phyloP scores from a whole-genome alignment of 1,284 basidiomycete genomes.

The Malassezia pachydermatis region DNA sequence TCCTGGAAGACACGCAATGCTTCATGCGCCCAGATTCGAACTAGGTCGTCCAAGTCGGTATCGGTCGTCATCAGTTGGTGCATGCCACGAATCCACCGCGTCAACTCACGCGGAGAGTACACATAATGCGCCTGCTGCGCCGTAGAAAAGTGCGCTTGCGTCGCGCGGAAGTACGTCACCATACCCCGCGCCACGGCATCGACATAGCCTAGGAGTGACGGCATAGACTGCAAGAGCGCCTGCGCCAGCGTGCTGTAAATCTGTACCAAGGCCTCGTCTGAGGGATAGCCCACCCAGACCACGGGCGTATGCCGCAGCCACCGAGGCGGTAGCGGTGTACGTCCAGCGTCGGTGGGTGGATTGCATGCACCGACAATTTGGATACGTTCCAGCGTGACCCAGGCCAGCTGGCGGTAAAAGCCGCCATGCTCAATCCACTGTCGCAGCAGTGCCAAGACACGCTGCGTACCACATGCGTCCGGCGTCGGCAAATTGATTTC shows the following conservation, averaged over 20 bases:
- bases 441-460: constrained; percentile 94
- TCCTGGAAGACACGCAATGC: constrained; percentile 95
- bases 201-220: constrained; percentile 80
- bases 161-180: constrained; percentile 89
- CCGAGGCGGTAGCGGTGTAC: constrained; percentile 91
- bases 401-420: constrained; percentile 95
- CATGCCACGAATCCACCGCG: constrained; percentile 92
- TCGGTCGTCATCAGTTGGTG: constrained; percentile 94
- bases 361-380: constrained; percentile 99
- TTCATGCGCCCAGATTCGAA: constrained; percentile 97
- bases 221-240: constrained; percentile 87
- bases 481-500: constrained; percentile 96
- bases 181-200: constrained; percentile 94
- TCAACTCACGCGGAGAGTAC: constrained; percentile 96
- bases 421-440: constrained; percentile 91
- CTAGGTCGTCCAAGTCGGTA: constrained; percentile 76
- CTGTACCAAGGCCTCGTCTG: constrained; percentile 89
- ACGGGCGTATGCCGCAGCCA: constrained; percentile 96
- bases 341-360: constrained; percentile 97
- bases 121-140: constrained; percentile 97
- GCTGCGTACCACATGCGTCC: constrained; percentile 97
- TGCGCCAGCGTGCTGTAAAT: constrained; percentile 99
- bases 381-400: constrained; percentile 94
- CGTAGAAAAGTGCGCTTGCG: constrained; percentile 86
- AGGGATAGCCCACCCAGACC: constrained; percentile 99